Base-by-base conservation (phyloP, 306 rosid genomes). In the Sicyos edulis region DNA sequence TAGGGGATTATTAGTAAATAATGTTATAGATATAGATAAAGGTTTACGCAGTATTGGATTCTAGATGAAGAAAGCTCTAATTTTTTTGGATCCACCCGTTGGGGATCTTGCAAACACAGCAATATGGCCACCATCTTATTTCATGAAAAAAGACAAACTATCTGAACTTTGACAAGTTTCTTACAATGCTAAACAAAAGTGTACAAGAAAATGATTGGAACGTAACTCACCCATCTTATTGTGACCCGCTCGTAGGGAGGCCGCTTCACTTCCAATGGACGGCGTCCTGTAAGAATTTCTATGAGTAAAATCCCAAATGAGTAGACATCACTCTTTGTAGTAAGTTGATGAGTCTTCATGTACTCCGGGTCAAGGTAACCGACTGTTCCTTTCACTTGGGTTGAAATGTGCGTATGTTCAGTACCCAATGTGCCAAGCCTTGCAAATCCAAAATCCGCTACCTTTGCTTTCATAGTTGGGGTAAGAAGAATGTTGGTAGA, bases 301-400 rank as follows among this genome's bases (percentile, higher is more conserved):
- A 89, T 64, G 24, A 95, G 95, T 83, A 95, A 83, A 75, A 95
- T 78, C 69, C 99, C 99, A 67, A 95, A 95, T 4, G 99, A 95
- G 88, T 87, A 95, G 63, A 95, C 99, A 65, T 95, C 99, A 79
- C 99, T 95, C 80, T 84, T 95, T 64, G 92, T 44, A 52, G 97
- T 95, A 87, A 95, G 99, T 74, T 91, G 95, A 79, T 83, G 82
- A 57, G 99, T 95, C 83, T 84, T 95, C 97, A 95, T 95, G 60
- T 95, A 95, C 82, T 95, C 99, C 0, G 99, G 99, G 64, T 95
- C 99, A 67, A 95, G 84, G 81, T 95, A 95, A 78, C 99, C 99
- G 15, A 95, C 96, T 68, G 99, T 95, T 80, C 99, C 99, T 78
- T 91, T 95, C 88, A 95, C 99, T 84, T 95, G 90, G 58, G 99